Conservation (phyloP, 345 rosid genomes). For the Gossypium rotundifolium region DNA sequence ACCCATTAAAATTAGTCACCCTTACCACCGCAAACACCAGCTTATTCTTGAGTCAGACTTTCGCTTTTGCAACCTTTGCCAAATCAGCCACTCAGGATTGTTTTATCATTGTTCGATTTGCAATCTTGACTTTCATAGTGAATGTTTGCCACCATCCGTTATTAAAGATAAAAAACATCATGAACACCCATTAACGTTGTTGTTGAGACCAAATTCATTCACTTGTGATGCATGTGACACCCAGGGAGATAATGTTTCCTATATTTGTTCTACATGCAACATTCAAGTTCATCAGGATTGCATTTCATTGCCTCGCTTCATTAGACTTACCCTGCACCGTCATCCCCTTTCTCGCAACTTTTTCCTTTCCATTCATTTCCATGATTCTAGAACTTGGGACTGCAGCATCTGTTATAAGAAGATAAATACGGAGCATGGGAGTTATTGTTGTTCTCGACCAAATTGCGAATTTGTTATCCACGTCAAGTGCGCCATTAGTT, state of each 20-base stretch:
- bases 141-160: background rate
- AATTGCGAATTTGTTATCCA: slow-evolving; percentile 14
- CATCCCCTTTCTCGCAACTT: background rate
- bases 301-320: background rate
- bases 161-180: background rate
- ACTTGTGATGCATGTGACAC: background rate
- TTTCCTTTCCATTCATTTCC: too few relatives aligned
- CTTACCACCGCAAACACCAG: background rate
- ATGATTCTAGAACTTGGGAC: background rate
- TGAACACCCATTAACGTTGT: background rate
- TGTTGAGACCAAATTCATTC: background rate
- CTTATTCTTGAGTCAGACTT: background rate
- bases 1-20: background rate
- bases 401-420: background rate
- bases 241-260: background rate
- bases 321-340: background rate
- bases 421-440: background rate
- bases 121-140: background rate
- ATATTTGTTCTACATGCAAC: background rate
- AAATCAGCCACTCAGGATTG: accelerated
- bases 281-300: background rate
- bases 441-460: background rate
- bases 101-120: background rate
- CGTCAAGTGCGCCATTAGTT: slow-evolving; percentile 9
- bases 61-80: background rate